A percentile compares a stretch with the other conserved stretches of the same genome.
Conservation (phyloP, 2,329 filamentous ascomycete genomes). For the Zasmidium angulare region DNA sequence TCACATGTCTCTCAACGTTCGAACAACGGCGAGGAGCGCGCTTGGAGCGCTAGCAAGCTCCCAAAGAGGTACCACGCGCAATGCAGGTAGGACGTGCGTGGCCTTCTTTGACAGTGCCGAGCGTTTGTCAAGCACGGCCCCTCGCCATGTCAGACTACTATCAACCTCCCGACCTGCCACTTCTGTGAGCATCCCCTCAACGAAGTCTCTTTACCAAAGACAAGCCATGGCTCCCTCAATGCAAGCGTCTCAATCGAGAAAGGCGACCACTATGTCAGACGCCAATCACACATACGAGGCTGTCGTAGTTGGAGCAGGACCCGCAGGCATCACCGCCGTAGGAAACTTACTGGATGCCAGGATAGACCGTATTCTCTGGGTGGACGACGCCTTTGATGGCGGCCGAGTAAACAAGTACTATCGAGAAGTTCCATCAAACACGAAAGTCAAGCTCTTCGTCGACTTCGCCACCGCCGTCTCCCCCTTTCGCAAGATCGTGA, state of each 20-base stretch:
- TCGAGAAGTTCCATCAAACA: slow-evolving; percentile 64
- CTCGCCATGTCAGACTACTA: slow-evolving; percentile 1
- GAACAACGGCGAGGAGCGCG: neutral
- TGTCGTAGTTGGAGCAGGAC: slow-evolving; percentile 60
- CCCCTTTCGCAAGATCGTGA: slow-evolving; percentile 54
- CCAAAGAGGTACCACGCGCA: neutral
- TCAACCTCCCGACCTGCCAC: neutral
- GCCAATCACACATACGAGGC: slow-evolving; percentile 44
- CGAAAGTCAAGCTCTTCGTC: slow-evolving; percentile 60
- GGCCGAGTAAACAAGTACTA: slow-evolving; percentile 49
- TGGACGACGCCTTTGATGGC: slow-evolving; percentile 57
- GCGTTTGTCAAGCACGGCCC: neutral
- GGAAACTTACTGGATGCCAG: slow-evolving; percentile 61
- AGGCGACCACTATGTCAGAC: slow-evolving; percentile 16
- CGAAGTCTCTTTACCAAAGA: neutral
- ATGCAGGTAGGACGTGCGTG: neutral
- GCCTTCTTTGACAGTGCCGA: neutral
- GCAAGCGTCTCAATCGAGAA: slow-evolving; percentile 1
- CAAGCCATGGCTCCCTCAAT: neutral
- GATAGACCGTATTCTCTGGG: slow-evolving; percentile 56
- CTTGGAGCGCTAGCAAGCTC: neutral
- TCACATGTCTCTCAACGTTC: neutral
- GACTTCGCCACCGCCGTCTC: slow-evolving; percentile 56
- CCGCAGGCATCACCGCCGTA: slow-evolving; percentile 59
- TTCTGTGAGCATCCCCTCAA: neutral